phyloP scores from a whole-genome alignment of 176 grass and related monocot genomes.

The Olyra latifolia region DNA sequence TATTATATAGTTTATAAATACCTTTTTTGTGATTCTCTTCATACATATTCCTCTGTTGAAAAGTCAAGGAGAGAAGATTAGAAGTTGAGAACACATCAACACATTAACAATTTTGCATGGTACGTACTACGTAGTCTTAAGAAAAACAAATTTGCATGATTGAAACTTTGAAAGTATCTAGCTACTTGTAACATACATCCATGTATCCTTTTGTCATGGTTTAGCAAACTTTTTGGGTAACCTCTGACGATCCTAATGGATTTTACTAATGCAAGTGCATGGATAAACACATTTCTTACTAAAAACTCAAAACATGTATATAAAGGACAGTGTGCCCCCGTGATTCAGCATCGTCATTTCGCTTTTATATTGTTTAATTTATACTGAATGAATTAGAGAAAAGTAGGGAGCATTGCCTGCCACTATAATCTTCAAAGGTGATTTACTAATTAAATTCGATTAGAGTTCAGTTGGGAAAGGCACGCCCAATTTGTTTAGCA shows the following conservation, averaged over 20 bases:
- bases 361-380: not conserved
- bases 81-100: too few species aligned
- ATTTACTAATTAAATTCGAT: constrained; percentile 34
- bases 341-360: not conserved
- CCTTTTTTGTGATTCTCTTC: too few species aligned
- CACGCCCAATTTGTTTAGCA: constrained; percentile 15
- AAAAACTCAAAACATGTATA: not conserved
- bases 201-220: not conserved
- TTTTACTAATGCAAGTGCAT: not conserved
- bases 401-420: constrained; percentile 22
- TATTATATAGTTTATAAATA: too few species aligned
- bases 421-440: constrained; percentile 30
- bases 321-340: not conserved
- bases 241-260: not conserved
- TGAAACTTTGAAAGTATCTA: not conserved
- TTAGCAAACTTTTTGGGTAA: not conserved
- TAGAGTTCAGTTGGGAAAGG: constrained; percentile 18
- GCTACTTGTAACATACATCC: not conserved
- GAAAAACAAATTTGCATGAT: not conserved
- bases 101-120: too few species aligned
- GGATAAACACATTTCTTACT: not conserved
- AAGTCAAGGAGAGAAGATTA: too few species aligned
- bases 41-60: too few species aligned
- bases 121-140: too few species aligned
- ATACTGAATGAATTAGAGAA: not conserved